Evolutionary conservation across 352 stramenopile genomes (phyloP).

Genomic region (Labyrinthula sp.): DNA sequence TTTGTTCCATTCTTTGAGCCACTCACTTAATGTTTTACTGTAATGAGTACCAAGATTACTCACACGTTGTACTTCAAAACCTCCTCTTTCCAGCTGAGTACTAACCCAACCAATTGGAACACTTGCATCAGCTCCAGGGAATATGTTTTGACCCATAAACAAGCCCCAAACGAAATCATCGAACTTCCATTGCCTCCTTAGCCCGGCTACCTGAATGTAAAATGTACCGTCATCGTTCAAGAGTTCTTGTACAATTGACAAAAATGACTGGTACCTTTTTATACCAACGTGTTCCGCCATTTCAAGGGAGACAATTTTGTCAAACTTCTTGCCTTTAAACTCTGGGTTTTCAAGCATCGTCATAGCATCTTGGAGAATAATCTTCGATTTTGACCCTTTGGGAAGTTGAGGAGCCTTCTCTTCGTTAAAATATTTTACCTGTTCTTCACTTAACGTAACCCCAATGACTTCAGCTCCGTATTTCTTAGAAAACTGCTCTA

Average conservation of each 20-base stretch:
- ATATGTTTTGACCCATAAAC: constrained; percentile 38
- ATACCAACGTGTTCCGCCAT: constrained; percentile 37
- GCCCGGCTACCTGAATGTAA: constrained; percentile 36
- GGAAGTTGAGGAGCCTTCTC: constrained; percentile 29
- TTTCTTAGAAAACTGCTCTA: constrained; percentile 58
- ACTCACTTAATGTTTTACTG: constrained; percentile 34
- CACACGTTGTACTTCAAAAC: constrained; percentile 36
- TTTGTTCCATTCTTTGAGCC: constrained; percentile 35
- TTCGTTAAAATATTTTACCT: constrained; percentile 50
- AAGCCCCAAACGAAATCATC: constrained; percentile 35
- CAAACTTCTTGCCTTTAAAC: constrained; percentile 29
- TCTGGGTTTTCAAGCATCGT: constrained; percentile 35
- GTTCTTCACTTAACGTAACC: constrained; percentile 64
- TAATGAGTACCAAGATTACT: constrained; percentile 35
- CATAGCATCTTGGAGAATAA: too few species aligned
- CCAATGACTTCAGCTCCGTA: constrained; percentile 60
- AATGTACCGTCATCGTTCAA: constrained; percentile 36
- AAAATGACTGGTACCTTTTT: constrained; percentile 34
- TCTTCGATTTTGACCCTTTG: too few species aligned
- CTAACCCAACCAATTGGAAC: constrained; percentile 31
- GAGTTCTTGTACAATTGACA: constrained; percentile 29
- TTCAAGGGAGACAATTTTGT: constrained; percentile 35
- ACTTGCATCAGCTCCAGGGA: constrained; percentile 34
- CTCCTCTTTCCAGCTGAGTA: constrained; percentile 33
- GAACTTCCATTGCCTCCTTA: constrained; percentile 32